Percentiles rank a stretch among this genome's conserved stretches.
Conservation (phyloP, 2,329 filamentous ascomycete species). For the Ophioceras dolichostomum region DNA sequence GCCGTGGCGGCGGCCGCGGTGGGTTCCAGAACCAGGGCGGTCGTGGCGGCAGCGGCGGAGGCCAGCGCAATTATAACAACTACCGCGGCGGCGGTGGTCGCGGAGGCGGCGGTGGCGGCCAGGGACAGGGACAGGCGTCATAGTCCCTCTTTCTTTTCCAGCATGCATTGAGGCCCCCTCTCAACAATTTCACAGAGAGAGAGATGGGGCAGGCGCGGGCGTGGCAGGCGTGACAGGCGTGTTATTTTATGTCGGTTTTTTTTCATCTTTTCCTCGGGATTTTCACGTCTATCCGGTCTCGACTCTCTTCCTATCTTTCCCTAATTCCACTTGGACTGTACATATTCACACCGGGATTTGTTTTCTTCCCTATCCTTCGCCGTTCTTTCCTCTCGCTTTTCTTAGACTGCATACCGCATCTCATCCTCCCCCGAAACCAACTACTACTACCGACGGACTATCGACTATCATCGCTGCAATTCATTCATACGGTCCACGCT, state of each 20-base stretch:
- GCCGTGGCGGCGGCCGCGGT: constrained; percentile 12
- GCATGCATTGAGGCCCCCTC: no score
- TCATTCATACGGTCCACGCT: no score
- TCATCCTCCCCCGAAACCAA: no score
- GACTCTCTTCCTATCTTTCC: constrained; percentile 3
- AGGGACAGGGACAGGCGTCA: no score
- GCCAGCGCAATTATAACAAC: constrained; percentile 8
- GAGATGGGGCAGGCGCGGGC: no score
- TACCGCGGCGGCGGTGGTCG: constrained; percentile 3
- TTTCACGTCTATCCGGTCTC: not conserved
- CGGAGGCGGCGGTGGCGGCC: constrained; percentile 1
- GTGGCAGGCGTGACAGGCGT: no score
- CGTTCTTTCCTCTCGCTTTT: not conserved
- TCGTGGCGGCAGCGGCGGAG: constrained; percentile 11
- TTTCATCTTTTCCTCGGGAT: not conserved
- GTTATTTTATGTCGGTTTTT: not conserved
- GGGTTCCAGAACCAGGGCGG: constrained; percentile 20
- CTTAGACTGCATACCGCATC: not conserved
- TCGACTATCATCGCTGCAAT: no score
- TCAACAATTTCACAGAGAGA: no score
- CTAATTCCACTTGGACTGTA: no score
- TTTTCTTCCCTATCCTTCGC: not conserved
- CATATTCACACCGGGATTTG: no score
- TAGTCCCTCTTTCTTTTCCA: no score
- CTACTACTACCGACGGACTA: no score